Evolutionary conservation across 129 eudicot species (phyloP), one percentile per base, ranked within the genome.

Genomic region (Kitagawia praeruptora): DNA sequence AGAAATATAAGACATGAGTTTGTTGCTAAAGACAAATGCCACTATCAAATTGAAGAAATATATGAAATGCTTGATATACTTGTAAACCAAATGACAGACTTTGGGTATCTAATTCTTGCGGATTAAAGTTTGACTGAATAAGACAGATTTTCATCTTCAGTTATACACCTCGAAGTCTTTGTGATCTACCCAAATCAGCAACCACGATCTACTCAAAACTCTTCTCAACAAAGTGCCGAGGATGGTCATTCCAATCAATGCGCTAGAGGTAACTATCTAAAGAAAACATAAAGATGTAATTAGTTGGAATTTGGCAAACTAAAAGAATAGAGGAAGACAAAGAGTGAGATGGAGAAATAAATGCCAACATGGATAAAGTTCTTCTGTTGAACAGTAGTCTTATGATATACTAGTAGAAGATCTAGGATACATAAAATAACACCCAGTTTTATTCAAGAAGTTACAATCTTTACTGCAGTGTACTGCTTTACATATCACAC

Each of bases 51-150:
- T 1, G 75, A 72, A 42, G 76, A 70, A 12, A 66, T 87, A 63
- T 37, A 69, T n/a, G 75, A 82, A 34, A 45, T 84, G 56, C 81
- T 84, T 76, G 44, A 79, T 84, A 80, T 48, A 40, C 85, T 87
- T 19, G 73, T 76, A 18, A 79, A 82, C 21, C 86, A 84, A 7
- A 84, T 87, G 90, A 87, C 45, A 25, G 85, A 81, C 53, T 74
- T 42, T 18, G 89, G 80, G 42, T 80, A 82, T 45, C 34, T 40
- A 39, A 44, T 63, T 38, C 51, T 46, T 16, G 53, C 16, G 6
- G 53, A 73, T 73, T 42, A 21, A 40, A 12, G 12, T 40, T 73
- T 42, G 53, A 67, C 34, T 12, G 75, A 70, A 19, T 70, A 70
- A 70, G 9, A 16, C 8, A 70, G 27, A 34, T 70, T 47, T 70